Evolutionary conservation across 352 stramenopile species (phyloP).

Genomic region (Saprolegnia parasitica): DNA sequence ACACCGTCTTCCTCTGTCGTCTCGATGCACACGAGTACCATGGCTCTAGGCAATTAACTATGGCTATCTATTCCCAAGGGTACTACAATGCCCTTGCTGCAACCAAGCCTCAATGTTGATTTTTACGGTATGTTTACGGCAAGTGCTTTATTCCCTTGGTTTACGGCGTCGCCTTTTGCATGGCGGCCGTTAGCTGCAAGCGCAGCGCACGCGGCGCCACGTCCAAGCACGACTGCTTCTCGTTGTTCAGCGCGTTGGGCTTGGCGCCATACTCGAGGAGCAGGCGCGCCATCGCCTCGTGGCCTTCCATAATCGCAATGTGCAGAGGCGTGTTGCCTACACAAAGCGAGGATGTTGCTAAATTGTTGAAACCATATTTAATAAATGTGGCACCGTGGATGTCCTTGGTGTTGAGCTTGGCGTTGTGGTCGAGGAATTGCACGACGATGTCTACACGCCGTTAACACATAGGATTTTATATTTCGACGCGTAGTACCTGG

Average conservation of each 20-base stretch:
- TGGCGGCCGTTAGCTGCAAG: neutral
- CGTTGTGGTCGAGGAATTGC: constrained; percentile 57
- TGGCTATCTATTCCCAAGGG: too few relatives aligned
- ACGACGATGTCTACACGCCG: constrained; percentile 45
- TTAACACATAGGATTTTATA: too few relatives aligned
- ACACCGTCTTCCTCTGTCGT: too few relatives aligned
- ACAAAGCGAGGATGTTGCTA: neutral
- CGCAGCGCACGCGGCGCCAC: constrained; percentile 47
- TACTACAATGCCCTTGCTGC: too few relatives aligned
- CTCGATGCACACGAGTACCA: too few relatives aligned
- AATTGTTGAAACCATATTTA: neutral
- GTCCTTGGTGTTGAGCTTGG: constrained; percentile 50
- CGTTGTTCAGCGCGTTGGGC: constrained; percentile 51
- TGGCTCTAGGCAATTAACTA: too few relatives aligned
- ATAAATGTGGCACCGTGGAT: constrained; percentile 33
- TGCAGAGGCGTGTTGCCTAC: constrained; percentile 66
- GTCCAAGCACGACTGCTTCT: constrained; percentile 51
- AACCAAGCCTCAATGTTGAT: too few relatives aligned
- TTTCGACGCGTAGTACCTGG: constrained; percentile 45
- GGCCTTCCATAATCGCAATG: constrained; percentile 56
- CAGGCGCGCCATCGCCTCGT: constrained; percentile 55
- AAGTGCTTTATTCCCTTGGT: neutral
- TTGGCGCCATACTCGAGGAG: constrained; percentile 56
- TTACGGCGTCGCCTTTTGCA: neutral
- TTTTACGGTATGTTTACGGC: too few relatives aligned